These are phyloP conservation scores for Fomitiporia mediterranea DNA, from an alignment of 1,284 basidiomycete genomes.

Conservation along the genomic window DNA sequence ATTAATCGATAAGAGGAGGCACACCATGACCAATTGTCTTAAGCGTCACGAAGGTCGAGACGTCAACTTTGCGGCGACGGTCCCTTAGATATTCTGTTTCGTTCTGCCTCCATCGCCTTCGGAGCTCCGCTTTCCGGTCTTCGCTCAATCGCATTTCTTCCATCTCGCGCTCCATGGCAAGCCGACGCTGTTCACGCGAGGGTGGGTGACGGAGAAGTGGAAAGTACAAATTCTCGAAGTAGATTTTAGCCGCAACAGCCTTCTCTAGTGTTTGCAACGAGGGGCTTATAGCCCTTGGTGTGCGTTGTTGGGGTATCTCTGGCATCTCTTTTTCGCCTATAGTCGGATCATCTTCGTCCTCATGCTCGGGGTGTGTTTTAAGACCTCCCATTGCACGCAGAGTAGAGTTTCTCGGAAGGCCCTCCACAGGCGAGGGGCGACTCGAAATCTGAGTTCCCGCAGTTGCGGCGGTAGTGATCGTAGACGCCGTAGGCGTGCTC, in stretches of 20 bases:
- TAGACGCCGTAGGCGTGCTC: conserved; percentile 58
- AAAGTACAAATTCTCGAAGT: conserved; percentile 96
- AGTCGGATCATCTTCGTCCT: conserved; percentile 44
- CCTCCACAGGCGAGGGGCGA: conserved; percentile 45
- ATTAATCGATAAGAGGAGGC: conserved; percentile 23
- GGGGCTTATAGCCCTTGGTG: conserved; percentile 59
- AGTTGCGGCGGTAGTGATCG: conserved; percentile 47
- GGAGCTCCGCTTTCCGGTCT: conserved; percentile 64
- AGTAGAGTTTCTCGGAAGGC: conserved; percentile 56
- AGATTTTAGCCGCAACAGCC: conserved; percentile 88
- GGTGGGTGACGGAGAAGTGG: conserved; percentile 81
- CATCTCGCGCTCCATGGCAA: conserved; percentile 88
- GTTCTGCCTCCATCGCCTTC: conserved; percentile 77
- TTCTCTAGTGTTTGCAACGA: conserved; percentile 90
- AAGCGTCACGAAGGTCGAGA: conserved; percentile 82
- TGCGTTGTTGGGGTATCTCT: conserved; percentile 32
- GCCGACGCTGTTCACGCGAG: conserved; percentile 77
- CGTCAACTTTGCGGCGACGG: conserved; percentile 75
- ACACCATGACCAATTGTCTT: conserved; percentile 94
- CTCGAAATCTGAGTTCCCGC: conserved; percentile 49
- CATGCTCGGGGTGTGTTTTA: conserved; percentile 58
- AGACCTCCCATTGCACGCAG: conserved; percentile 46
- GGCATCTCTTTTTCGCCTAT: conserved; percentile 29
- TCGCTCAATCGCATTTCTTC: conserved; percentile 66
- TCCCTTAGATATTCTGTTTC: conserved; percentile 90